A percentile compares a stretch with the other conserved stretches of the same genome.
These are phyloP conservation scores for Microcyclospora tardicrescens DNA, from an alignment of 2,329 filamentous ascomycete species.

Conservation along the genomic window DNA sequence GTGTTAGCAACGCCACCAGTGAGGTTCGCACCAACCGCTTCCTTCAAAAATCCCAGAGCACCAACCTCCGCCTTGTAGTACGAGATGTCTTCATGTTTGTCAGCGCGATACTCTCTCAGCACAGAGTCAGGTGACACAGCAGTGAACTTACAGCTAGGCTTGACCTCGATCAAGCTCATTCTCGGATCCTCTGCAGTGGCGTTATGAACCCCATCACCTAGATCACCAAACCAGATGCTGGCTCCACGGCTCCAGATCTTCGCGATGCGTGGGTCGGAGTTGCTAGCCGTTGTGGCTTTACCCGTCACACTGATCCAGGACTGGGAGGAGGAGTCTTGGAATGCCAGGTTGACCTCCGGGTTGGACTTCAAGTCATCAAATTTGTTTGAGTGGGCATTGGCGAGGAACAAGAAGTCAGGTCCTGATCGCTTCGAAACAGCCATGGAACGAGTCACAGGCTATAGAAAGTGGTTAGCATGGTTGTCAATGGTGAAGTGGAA, in stretches of 20 bases:
- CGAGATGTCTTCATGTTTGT: constrained; percentile 16
- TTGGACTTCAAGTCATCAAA: constrained; percentile 33
- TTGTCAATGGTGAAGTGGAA: too few species aligned
- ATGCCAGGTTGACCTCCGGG: constrained; percentile 28
- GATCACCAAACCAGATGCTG: constrained; percentile 38
- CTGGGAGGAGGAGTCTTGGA: constrained; percentile 35
- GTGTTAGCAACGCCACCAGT: constrained; percentile 23
- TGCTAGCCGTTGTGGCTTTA: constrained; percentile 27
- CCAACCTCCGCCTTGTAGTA: constrained; percentile 23
- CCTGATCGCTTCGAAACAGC: constrained; percentile 43
- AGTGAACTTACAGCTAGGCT: constrained; percentile 18
- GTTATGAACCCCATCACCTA: constrained; percentile 37
- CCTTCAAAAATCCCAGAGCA: constrained; percentile 18
- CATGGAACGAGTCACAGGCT: constrained; percentile 35
- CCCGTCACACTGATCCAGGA: constrained; percentile 37
- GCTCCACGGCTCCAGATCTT: constrained; percentile 30
- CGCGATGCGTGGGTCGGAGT: constrained; percentile 36
- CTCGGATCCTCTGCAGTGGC: constrained; percentile 35
- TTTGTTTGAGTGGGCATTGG: constrained; percentile 35
- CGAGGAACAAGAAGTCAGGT: constrained; percentile 39
- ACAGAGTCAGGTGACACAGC: too few species aligned
- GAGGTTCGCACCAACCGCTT: constrained; percentile 19
- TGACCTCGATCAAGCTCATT: constrained; percentile 31
- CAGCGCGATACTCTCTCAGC: constrained; percentile 2
- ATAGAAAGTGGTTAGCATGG: too few species aligned